These are phyloP conservation scores for Fusarium sp. DNA, from an alignment of 2,329 filamentous ascomycete species.

Conservation along the genomic window DNA sequence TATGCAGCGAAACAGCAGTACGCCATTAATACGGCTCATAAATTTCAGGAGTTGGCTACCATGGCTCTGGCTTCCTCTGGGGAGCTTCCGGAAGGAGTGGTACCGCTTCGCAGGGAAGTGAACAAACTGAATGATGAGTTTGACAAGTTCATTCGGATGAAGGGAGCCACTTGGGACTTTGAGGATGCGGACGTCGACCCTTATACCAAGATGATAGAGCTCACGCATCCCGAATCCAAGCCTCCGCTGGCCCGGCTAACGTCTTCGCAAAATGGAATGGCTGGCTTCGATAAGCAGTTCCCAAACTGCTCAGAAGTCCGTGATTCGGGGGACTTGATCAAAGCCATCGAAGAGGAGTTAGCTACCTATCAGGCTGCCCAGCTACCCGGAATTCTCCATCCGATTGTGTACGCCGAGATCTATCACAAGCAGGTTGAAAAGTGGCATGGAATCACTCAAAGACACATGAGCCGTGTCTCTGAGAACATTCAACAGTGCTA, in stretches of 20 bases:
- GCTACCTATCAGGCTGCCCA: constrained; percentile 48
- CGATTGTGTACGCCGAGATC: constrained; percentile 49
- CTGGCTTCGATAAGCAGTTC: constrained; percentile 9
- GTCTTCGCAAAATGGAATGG: not conserved
- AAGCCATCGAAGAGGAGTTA: constrained; percentile 47
- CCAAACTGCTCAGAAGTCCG: constrained; percentile 3
- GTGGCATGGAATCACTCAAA: constrained; percentile 49
- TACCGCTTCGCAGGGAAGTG: constrained; percentile 49
- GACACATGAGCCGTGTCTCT: constrained; percentile 45
- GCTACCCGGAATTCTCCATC: constrained; percentile 54
- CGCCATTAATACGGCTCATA: constrained; percentile 41
- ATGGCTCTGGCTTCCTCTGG: constrained; percentile 48
- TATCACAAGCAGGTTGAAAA: constrained; percentile 52
- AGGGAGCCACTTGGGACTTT: constrained; percentile 50
- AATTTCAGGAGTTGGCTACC: constrained; percentile 40
- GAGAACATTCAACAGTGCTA: constrained; percentile 34
- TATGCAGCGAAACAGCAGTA: constrained; percentile 47
- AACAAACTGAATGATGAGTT: constrained; percentile 44
- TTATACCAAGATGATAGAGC: not conserved
- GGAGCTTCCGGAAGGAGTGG: constrained; percentile 20
- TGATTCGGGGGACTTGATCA: constrained; percentile 15
- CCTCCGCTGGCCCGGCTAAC: not conserved
- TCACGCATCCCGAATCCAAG: constrained; percentile 1
- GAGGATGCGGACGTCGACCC: constrained; percentile 43
- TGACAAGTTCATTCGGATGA: constrained; percentile 44